Conservation (phyloP, 225 moss, liverwort and hornwort species). For the Sphagnum tenellum region DNA sequence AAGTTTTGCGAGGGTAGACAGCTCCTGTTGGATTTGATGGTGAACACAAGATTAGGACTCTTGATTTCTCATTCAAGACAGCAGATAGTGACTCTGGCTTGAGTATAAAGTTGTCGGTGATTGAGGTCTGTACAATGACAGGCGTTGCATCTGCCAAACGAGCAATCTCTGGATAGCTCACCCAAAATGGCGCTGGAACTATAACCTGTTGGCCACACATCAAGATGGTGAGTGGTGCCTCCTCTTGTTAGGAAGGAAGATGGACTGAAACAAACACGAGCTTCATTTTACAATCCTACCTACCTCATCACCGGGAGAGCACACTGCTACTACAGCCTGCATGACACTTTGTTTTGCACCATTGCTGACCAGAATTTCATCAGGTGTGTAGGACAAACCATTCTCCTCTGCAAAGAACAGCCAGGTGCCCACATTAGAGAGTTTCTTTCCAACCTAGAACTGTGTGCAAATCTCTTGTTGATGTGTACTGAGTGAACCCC, state of each 20-base stretch:
- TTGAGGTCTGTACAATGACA: conserved; percentile 62
- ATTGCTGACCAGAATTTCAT: conserved; percentile 97
- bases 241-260: neutral
- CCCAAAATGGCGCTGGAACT: conserved; percentile 96
- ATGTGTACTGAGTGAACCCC: no score
- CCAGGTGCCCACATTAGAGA: no score
- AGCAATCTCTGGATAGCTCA: conserved; percentile 96
- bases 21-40: conserved; percentile 98
- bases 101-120: conserved; percentile 66
- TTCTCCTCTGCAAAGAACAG: conserved; percentile 61
- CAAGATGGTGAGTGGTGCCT: neutral
- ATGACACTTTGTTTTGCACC: conserved; percentile 93
- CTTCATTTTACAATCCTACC: conserved; percentile 16
- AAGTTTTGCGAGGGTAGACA: conserved; percentile 59
- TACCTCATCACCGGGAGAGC: conserved; percentile 97
- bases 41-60: conserved; percentile 67
- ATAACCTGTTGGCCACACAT: conserved; percentile 45
- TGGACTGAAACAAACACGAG: neutral
- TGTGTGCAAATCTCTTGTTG: no score
- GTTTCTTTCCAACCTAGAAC: neutral
- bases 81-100: conserved; percentile 67
- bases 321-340: conserved; percentile 89
- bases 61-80: conserved; percentile 78
- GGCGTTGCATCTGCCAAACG: conserved; percentile 82
- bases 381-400: conserved; percentile 61